These are phyloP conservation scores for Ustilago bromivora DNA, from an alignment of 1,284 basidiomycete genomes.

Conservation along the genomic window DNA sequence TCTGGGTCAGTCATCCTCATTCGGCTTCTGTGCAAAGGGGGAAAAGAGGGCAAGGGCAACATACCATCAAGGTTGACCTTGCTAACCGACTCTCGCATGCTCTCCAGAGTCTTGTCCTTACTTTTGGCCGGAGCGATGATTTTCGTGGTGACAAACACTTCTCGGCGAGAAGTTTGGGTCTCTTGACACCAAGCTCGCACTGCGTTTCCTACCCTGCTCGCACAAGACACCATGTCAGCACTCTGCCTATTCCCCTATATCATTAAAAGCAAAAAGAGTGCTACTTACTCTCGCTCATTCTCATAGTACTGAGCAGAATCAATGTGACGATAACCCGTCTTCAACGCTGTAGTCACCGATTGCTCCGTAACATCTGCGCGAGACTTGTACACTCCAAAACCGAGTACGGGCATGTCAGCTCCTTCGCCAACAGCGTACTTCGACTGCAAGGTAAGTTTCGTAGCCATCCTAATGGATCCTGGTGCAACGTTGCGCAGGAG, in stretches of 20 bases:
- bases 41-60: neutral
- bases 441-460: slow-evolving; percentile 40
- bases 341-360: slow-evolving; percentile 45
- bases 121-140: slow-evolving; percentile 29
- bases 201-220: slow-evolving; percentile 35
- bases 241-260: neutral
- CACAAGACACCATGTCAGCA: neutral
- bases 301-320: slow-evolving; percentile 51
- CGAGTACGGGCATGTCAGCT: slow-evolving; percentile 42
- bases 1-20: neutral
- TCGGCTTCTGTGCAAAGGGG: neutral
- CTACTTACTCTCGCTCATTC: slow-evolving; percentile 42
- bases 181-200: slow-evolving; percentile 43
- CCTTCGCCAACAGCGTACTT: slow-evolving; percentile 38
- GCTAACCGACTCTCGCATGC: slow-evolving; percentile 36
- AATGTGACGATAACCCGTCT: slow-evolving; percentile 47
- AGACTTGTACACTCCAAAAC: slow-evolving; percentile 51
- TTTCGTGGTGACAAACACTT: slow-evolving; percentile 53
- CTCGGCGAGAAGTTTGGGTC: slow-evolving; percentile 30
- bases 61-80: slow-evolving; percentile 41
- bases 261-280: no score
- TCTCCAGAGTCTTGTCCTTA: slow-evolving; percentile 35
- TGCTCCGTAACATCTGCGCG: slow-evolving; percentile 30
- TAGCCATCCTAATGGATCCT: slow-evolving; percentile 5
- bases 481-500: neutral